Percentiles rank a stretch among this genome's conserved stretches.
Conservation (phyloP, 2,329 filamentous ascomycete species). For the Fusarium agapanthi region DNA sequence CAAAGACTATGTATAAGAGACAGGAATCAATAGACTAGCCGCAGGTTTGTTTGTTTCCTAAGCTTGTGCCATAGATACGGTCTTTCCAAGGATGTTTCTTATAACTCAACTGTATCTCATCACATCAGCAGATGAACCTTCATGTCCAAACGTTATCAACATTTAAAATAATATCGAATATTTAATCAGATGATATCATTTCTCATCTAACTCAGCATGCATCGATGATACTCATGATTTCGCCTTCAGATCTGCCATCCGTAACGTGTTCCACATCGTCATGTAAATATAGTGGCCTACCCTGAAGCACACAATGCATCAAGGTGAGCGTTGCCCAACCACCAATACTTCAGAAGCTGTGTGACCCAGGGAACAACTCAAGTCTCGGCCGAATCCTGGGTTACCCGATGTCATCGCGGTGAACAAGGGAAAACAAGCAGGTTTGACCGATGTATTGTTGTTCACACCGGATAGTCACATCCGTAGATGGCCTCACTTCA, state of each 20-base stretch:
- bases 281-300: neutral
- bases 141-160: neutral
- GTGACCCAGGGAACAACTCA: neutral
- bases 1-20: accelerated
- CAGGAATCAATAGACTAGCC: no score
- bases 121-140: neutral
- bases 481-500: constrained; percentile 30
- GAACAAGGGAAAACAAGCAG: neutral
- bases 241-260: no score
- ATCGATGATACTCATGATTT: no score
- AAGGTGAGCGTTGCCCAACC: neutral
- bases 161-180: no score
- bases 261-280: neutral
- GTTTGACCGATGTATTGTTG: constrained; percentile 7
- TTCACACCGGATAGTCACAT: constrained; percentile 4
- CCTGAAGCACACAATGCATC: neutral
- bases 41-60: accelerated
- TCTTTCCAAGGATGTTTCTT: accelerated
- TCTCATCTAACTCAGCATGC: neutral
- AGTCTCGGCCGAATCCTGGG: neutral
- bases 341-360: neutral
- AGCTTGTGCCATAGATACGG: accelerated
- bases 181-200: no score
- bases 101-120: neutral
- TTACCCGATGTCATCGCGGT: neutral